Evolutionary conservation across 2,329 filamentous ascomycete species (phyloP).

Genomic region (Aureobasidium lini): DNA sequence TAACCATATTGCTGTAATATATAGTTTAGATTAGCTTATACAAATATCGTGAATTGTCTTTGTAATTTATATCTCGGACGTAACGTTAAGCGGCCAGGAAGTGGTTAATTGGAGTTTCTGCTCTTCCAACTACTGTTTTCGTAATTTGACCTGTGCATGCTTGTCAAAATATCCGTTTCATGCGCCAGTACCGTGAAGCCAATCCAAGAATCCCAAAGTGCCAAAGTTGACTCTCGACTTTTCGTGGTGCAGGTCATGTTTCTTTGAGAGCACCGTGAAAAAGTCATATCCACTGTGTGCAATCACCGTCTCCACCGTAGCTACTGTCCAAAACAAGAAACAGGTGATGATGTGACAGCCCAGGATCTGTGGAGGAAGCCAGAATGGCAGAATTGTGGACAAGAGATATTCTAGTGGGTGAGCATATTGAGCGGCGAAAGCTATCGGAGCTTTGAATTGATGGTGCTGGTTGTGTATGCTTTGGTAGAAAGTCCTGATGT

Average conservation of each 20-base stretch:
- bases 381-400: slow-evolving; percentile 7
- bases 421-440: slow-evolving; percentile 12
- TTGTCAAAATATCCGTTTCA: not conserved
- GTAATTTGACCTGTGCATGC: too few species aligned
- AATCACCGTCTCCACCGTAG: slow-evolving; percentile 6
- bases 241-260: slow-evolving; percentile 14
- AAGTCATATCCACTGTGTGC: slow-evolving; percentile 14
- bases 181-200: slow-evolving; percentile 3
- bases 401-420: slow-evolving; percentile 14
- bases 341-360: not conserved
- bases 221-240: slow-evolving; percentile 11
- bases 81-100: too few species aligned
- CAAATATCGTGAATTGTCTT: too few species aligned
- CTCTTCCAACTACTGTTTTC: too few species aligned
- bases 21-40: too few species aligned
- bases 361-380: slow-evolving; percentile 1
- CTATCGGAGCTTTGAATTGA: slow-evolving; percentile 12
- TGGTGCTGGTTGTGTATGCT: slow-evolving; percentile 15
- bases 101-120: too few species aligned
- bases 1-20: not conserved
- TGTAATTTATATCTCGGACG: too few species aligned
- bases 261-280: not conserved
- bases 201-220: slow-evolving; percentile 10
- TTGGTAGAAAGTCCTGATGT: not conserved
- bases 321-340: not conserved